Evolutionary conservation across 345 rosid species (phyloP), one percentile per base, ranked within the genome.

Genomic region (Eucalyptus caleyi): DNA sequence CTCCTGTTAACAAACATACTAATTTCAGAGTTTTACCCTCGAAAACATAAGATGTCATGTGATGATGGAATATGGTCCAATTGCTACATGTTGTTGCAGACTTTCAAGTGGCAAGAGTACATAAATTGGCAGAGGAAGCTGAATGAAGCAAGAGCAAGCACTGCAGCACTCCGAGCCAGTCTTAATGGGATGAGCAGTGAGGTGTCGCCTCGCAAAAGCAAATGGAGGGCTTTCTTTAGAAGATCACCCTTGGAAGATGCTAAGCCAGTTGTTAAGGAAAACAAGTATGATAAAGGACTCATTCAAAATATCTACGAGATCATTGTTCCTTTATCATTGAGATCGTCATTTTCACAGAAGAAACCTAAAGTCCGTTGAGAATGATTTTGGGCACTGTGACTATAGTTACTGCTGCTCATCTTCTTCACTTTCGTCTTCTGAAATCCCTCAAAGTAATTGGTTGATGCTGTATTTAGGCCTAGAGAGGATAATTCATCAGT

Each of bases 101-200:
- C 96, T 32, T 95, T 97, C 93, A 97, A 97, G 93, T 97, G 99
- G 99, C 94, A 97, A 93, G 99, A 97, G 87, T 95, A 96, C 91
- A 27, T 95, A 90, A 93, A 91, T 92, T 96, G 96, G 97, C 94
- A 93, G 94, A 95, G 91, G 95, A 96, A 94, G 93, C 85, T 97
- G 89, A 94, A 90, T 44, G 99, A 97, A 94, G 98, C 97, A 89
- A 95, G 92, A 90, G 95, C 93, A 11, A 94, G 95, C 42, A 88
- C 96, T 26, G 96, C 94, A 14, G 97, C 97, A 11, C 95, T 93
- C 30, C 95, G 93, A 92, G 96, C 95, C 88, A 93, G 97, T 86
- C 87, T 93, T 83, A 89, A 90, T 50, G 90, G 92, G 88, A 50
- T 93, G 91, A 90, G 87, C 50, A 69, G 30, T 40, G 91, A 88